Evolutionary conservation across 2,329 filamentous ascomycete genomes (phyloP).

Genomic region (Curvularia lunata): DNA sequence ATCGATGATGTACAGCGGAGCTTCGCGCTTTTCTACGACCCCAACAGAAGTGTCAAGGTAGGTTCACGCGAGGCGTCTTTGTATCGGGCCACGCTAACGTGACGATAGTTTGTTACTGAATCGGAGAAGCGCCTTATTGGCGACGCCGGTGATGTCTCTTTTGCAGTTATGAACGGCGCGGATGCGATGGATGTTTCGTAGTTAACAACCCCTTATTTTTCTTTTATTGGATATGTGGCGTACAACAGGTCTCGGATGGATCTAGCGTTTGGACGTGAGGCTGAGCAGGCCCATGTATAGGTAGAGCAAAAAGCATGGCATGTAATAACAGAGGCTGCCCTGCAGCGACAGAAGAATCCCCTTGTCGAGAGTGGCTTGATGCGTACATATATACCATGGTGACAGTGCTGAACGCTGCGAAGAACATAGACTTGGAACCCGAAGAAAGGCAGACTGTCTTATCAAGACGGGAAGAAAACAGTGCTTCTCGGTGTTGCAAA

Average conservation of each 20-base stretch:
- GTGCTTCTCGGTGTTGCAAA: background rate
- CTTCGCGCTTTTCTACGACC: slow-evolving; percentile 93
- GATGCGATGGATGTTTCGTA: slow-evolving; percentile 75
- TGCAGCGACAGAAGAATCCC: background rate
- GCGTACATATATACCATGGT: background rate
- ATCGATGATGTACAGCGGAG: slow-evolving; percentile 91
- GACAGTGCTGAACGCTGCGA: background rate
- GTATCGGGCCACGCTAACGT: slow-evolving; percentile 23
- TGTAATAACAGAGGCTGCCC: slow-evolving; percentile 8
- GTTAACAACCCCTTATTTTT: slow-evolving; percentile 6
- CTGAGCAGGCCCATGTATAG: slow-evolving; percentile 2
- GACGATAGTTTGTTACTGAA: slow-evolving; percentile 74
- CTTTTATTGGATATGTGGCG: slow-evolving; percentile 23
- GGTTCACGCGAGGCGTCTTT: slow-evolving; percentile 5
- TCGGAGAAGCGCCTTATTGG: slow-evolving; percentile 94
- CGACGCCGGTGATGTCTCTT: slow-evolving; percentile 79
- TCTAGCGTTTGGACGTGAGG: slow-evolving; percentile 30
- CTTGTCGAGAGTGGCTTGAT: background rate
- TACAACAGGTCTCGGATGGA: slow-evolving; percentile 28
- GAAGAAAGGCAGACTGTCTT: background rate
- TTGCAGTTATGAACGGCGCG: slow-evolving; percentile 61
- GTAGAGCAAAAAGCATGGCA: slow-evolving; percentile 11
- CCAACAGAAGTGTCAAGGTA: slow-evolving; percentile 77
- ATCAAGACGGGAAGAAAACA: background rate
- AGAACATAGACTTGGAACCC: background rate